Conservation (phyloP, 2,329 filamentous ascomycete species). For the Didymella segeticola region DNA sequence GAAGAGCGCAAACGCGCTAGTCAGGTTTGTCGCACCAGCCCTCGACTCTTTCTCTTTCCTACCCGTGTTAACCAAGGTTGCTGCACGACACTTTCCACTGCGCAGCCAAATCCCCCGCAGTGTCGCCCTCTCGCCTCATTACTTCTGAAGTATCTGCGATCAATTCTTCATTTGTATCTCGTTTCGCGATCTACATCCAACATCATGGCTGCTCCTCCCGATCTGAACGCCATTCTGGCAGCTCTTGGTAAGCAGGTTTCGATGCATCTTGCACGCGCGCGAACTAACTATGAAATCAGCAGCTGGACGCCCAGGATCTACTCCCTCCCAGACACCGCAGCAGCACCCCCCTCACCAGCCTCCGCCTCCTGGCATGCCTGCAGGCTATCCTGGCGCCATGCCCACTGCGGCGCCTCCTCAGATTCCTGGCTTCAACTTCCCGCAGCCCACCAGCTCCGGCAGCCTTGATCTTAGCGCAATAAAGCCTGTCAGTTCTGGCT, state of each 20-base stretch:
- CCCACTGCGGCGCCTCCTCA: slow-evolving; percentile 51
- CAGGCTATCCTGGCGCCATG: slow-evolving; percentile 53
- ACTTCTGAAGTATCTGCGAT: slow-evolving; percentile 3
- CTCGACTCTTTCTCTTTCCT: slow-evolving; percentile 23
- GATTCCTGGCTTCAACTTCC: slow-evolving; percentile 59
- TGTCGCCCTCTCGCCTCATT: neutral
- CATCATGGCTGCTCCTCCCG: slow-evolving; percentile 46
- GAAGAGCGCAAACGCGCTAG: neutral
- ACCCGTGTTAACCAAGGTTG: slow-evolving; percentile 17
- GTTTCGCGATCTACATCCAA: slow-evolving; percentile 7
- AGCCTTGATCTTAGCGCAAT: slow-evolving; percentile 82
- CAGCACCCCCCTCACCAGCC: slow-evolving; percentile 51
- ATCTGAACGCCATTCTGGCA: slow-evolving; percentile 49
- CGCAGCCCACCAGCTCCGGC: slow-evolving; percentile 74
- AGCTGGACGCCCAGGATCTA: slow-evolving; percentile 53
- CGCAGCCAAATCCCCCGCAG: slow-evolving; percentile 13
- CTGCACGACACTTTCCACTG: slow-evolving; percentile 21
- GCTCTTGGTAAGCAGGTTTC: slow-evolving; percentile 43
- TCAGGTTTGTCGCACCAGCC: slow-evolving; percentile 3
- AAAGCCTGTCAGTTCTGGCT: slow-evolving; percentile 79
- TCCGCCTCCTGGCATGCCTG: slow-evolving; percentile 53
- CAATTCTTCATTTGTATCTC: neutral
- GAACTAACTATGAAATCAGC: slow-evolving; percentile 45
- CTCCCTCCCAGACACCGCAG: slow-evolving; percentile 56
- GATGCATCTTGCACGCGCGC: neutral